Base-by-base conservation (phyloP, 129 eudicot species). In the Sambucus nigra region DNA sequence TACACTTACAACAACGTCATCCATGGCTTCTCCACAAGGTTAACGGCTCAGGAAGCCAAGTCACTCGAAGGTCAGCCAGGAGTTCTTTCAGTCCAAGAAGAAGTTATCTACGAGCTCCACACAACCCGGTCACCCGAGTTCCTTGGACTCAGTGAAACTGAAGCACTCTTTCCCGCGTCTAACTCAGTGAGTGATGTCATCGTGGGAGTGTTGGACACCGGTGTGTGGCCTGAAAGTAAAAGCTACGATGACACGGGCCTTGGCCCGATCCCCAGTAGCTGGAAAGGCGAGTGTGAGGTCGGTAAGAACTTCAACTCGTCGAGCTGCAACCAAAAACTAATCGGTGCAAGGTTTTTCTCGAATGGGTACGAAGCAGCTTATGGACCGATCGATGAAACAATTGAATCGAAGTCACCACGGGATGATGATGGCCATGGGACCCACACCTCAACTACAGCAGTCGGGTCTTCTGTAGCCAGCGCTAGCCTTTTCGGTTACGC, bases 361-460 rank as follows among this genome's bases (percentile, higher is more conserved):
- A 76, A 73, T 64, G 83, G 86, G 24, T 87, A 87, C 63, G 88
- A 76, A 68, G 74, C 86, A 15, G 67, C 78, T 13, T 77, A 61
- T 35, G 96, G 96, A 5, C 62, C 76, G 3, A 76, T 87, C 6
- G 94, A 82, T 51, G 82, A 73, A 74, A 58, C 63, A 0, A 14
- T 24, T 0, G 96, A 87, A 45, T 77, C 84, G 3, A 76, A 64
- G 61, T 87, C 96, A 5, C 88, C 96, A 2, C 62, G 84, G 69
- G 97, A 88, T 46, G 93, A 81, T 15, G 92, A 78, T 21, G 97
- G 97, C 38, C 92, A 84, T 24, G 94, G 97, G 1, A 83, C 94
- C 15, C 94, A 87, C 75, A 87, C 96, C 0, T 38, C 94, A 13
- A 79, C 79, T 24, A 87, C 94, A 22, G 94, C 89, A 25, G 83